Evolutionary conservation across 2,329 filamentous ascomycete species (phyloP).

Genomic region (Colletotrichum musae): DNA sequence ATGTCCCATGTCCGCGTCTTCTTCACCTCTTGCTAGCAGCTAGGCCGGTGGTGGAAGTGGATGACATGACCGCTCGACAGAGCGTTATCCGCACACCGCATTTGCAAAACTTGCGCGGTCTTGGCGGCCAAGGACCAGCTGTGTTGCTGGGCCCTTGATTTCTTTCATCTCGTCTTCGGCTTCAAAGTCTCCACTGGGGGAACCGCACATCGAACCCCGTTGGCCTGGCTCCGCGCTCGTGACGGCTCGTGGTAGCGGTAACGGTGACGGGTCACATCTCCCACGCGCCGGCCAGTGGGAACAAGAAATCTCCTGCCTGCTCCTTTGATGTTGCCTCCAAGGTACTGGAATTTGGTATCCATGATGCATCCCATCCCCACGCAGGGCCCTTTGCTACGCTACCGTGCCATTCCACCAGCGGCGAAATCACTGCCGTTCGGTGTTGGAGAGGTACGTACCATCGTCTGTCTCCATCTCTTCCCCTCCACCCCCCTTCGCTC

Average conservation of each 20-base stretch:
- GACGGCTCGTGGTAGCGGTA: background rate
- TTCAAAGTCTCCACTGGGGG: constrained; percentile 19
- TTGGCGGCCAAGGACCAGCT: constrained; percentile 36
- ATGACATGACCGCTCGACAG: background rate
- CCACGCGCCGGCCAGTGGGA: background rate
- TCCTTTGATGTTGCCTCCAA: constrained; percentile 9
- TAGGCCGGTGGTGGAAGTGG: too few species aligned
- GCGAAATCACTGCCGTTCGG: constrained; percentile 3
- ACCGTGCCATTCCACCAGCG: constrained; percentile 8
- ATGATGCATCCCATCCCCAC: constrained; percentile 13
- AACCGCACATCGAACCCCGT: constrained; percentile 9
- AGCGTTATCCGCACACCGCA: constrained; percentile 33
- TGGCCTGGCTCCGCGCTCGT: too few species aligned
- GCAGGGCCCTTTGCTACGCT: constrained; percentile 14
- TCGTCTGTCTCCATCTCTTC: too few species aligned
- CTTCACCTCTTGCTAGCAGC: background rate
- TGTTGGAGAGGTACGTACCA: background rate
- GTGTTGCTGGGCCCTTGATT: constrained; percentile 2
- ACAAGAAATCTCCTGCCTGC: background rate
- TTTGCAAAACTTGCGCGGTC: constrained; percentile 31
- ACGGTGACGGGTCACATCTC: background rate
- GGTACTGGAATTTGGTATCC: constrained; percentile 23
- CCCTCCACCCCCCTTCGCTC: constrained; percentile 20
- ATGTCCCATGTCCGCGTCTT: background rate
- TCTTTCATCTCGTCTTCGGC: constrained; percentile 34